Evolutionary conservation across 345 rosid species (phyloP).

Genomic region (Citrus medica): DNA sequence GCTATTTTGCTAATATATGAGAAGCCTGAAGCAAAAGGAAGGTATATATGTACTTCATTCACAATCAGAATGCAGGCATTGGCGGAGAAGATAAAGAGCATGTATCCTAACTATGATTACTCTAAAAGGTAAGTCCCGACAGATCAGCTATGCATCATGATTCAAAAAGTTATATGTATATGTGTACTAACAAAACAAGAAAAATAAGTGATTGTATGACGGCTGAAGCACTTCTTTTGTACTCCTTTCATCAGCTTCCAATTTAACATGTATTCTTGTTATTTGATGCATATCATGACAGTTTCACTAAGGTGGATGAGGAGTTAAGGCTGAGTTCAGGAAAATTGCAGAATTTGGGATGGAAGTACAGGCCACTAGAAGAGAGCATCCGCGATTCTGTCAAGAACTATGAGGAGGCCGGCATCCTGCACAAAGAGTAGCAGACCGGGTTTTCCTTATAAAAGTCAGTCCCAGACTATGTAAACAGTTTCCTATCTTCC

Average conservation of each 20-base stretch:
- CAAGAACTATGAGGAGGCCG: slow-evolving; percentile 31
- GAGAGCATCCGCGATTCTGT: slow-evolving; percentile 54
- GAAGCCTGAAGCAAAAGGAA: slow-evolving; percentile 47
- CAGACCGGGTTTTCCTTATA: background rate
- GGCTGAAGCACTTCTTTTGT: too few species aligned
- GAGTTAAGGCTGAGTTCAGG: slow-evolving; percentile 30
- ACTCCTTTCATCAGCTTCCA: too few species aligned
- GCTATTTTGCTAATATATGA: slow-evolving; percentile 51
- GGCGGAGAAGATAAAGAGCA: slow-evolving; percentile 44
- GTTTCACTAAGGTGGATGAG: slow-evolving; percentile 28
- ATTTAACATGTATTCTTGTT: background rate
- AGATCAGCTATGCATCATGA: too few species aligned
- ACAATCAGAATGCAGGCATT: slow-evolving; percentile 8
- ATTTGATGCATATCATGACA: slow-evolving; percentile 5
- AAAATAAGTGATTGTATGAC: too few species aligned
- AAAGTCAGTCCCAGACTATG: background rate
- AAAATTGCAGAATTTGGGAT: slow-evolving; percentile 43
- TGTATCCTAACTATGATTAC: slow-evolving; percentile 44
- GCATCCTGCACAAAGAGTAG: background rate
- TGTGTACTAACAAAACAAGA: too few species aligned
- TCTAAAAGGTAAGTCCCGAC: too few species aligned
- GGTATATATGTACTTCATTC: slow-evolving; percentile 53
- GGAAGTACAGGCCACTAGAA: slow-evolving; percentile 52
- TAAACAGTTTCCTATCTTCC: background rate
- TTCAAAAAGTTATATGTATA: too few species aligned